A percentile compares a stretch with the other conserved stretches of the same genome.
Evolutionary conservation across 2,329 filamentous ascomycete species (phyloP).

Genomic region (Hypoxylon rubiginosum): DNA sequence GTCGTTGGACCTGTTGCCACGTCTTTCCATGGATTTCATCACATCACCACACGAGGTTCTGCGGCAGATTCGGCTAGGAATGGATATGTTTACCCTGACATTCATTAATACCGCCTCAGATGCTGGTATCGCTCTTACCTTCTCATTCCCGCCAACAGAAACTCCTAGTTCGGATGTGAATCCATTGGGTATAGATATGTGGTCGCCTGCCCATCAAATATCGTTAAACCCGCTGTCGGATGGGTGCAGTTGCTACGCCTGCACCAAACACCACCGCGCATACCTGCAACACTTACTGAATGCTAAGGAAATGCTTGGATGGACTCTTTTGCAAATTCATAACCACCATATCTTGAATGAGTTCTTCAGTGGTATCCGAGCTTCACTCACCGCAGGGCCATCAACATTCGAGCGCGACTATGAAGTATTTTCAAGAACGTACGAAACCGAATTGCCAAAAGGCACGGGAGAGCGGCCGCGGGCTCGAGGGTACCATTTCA

Average conservation of each 20-base stretch:
- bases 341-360: conserved; percentile 80
- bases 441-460: conserved; percentile 78
- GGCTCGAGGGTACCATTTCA: conserved; percentile 85
- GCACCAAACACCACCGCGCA: conserved; percentile 84
- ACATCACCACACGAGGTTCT: conserved; percentile 82
- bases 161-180: conserved; percentile 43
- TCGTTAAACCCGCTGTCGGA: conserved; percentile 72
- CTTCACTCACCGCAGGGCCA: conserved; percentile 71
- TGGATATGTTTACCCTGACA: conserved; percentile 83
- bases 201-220: conserved; percentile 71
- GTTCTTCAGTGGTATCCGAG: conserved; percentile 81
- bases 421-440: conserved; percentile 63
- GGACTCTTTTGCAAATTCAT: conserved; percentile 92
- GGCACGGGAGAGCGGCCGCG: conserved; percentile 84
- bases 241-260: conserved; percentile 85
- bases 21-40: conserved; percentile 75
- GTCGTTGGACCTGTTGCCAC: conserved; percentile 73
- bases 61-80: conserved; percentile 78
- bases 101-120: conserved; percentile 83
- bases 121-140: conserved; percentile 85
- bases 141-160: conserved; percentile 73
- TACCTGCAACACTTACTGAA: conserved; percentile 89
- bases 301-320: conserved; percentile 96
- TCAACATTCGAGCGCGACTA: conserved; percentile 70
- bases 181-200: conserved; percentile 84